Base-by-base conservation (phyloP, 306 rosid genomes). In the Fragaria ananassa region DNA sequence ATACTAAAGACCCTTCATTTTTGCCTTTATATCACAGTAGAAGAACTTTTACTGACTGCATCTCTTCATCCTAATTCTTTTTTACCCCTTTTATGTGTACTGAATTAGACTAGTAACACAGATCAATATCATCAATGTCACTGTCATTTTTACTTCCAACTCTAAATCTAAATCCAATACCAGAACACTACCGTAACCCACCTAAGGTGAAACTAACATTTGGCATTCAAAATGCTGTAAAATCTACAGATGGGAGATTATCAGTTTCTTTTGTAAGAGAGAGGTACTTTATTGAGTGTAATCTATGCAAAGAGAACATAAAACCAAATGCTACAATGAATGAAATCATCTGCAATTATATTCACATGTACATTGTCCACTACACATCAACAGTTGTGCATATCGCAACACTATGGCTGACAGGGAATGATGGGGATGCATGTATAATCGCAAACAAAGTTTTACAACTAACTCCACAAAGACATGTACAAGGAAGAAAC, bases 251-350 rank as follows among this genome's bases (percentile, higher is more conserved):
- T 13, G 15, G 31, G 76, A 57, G 41, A 10, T 73, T 39, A n/a
- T 29, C 14, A 44, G 46, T 27, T 60, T 61, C 70, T 29, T 74
- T 74, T 34, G 18, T 39, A 31, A 47, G 44, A 74, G 76, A 31
- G 23, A 42, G 53, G n/a, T 27, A 71, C 31, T 8, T 17, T 3
- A 49, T 61, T 15, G 23, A 61, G 64, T 53, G 64, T 19, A 19
- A 35, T 50, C 34, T 51, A 19, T 13, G 25, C n/a, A 34, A 51
- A 35, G 18, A 70, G 19, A 71, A 31, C 46, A 50, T 13, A 39
- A 13, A 34, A 9, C 21, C 41, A 9, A 31, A 31, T 70, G 18
- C 29, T 34, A 50, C 10, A 29, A 31, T 6, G 15, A 37, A 2
- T 3, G 23, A 31, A 71, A 34, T 11, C 34, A 35, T 53, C 35